Evolutionary conservation across 1,139 yeast genomes (phyloP), one percentile per base, ranked within the genome.

Genomic region (Pneumocystis oryctolagi): DNA sequence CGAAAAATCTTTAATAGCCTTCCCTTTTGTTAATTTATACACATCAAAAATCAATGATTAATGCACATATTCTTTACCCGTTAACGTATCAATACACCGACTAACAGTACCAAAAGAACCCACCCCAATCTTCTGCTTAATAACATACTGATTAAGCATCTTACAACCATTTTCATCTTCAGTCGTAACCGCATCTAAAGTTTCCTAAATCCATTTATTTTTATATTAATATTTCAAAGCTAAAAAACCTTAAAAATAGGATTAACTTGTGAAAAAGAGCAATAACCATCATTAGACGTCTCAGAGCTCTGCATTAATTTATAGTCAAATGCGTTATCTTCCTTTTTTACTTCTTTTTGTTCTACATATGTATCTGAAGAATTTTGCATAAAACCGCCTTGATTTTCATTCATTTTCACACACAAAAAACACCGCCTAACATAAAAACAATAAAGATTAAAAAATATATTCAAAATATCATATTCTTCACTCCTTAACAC

Each of bases 31-130:
- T 9, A 47, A 25, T 47, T 25, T 47, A 9, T 1, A 8, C 3
- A 42, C 2, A 25, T 6, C 3, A 5, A 3, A 25, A 47, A 8
- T 6, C 5, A 20, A 47, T 47, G n/a, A 47, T 25, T 3, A 8
- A 4, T 20, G 30, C 6, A 62, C 71, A 82, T 84, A 31, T 79
- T 79, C 62, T 79, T 68, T 61, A 63, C 82, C 67, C 0, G 74
- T 71, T 18, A 67, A 68, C 31, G 79, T 74, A 72, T 90, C 96
- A 14, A 84, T 71, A 0, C 95, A 97, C 5, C 89, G 81, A 69
- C 92, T 86, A 2, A 92, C 97, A 0, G 85, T 82, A 1, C 97
- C 97, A 72, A 88, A 90, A 0, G 96, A 84, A 0, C 97, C 97
- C 68, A 84, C 83, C 0, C 97, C 97, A 61, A 90, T 77, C 1